Percentiles rank a stretch among this genome's conserved stretches.
phyloP scores from a whole-genome alignment of 495 filamentous ascomycete species.

The Antarctomyces pellizariae region DNA sequence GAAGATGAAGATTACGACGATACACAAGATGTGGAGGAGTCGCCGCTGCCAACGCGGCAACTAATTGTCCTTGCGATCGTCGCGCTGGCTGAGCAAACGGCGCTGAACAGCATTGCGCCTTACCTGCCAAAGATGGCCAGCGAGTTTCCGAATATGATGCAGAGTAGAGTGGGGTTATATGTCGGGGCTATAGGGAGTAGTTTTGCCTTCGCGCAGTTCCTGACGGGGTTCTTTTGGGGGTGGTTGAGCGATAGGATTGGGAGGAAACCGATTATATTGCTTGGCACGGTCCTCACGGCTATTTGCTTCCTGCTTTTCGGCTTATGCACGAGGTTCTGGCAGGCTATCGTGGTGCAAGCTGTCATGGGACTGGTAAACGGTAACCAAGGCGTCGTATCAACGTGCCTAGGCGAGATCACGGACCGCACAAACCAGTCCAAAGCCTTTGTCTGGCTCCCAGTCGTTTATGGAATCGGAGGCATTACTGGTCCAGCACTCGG shows the following conservation, averaged over 20 bases:
- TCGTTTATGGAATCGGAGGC: constrained; percentile 79
- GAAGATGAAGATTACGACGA: constrained; percentile 15
- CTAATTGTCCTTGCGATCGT: constrained; percentile 69
- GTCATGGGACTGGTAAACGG: constrained; percentile 87
- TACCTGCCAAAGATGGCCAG: constrained; percentile 86
- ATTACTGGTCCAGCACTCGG: constrained; percentile 83
- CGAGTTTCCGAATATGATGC: constrained; percentile 57
- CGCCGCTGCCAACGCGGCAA: constrained; percentile 63
- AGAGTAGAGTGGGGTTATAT: constrained; percentile 55
- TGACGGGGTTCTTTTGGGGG: constrained; percentile 87
- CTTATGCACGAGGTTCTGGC: constrained; percentile 58
- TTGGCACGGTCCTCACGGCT: constrained; percentile 65
- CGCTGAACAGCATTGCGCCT: constrained; percentile 86
- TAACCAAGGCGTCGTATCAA: constrained; percentile 67
- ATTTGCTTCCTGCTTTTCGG: constrained; percentile 71
- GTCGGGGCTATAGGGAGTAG: constrained; percentile 74
- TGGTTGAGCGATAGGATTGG: constrained; percentile 74
- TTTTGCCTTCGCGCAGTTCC: constrained; percentile 80
- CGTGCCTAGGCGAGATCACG: constrained; percentile 84
- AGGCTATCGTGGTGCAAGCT: constrained; percentile 64
- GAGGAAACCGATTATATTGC: constrained; percentile 75
- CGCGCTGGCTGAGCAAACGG: constrained; percentile 81
- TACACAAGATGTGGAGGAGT: constrained; percentile 19
- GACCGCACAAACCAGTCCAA: constrained; percentile 81
- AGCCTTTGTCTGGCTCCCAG: constrained; percentile 79